Evolutionary conservation across 768 basidiomycete species (phyloP), one percentile per base, ranked within the genome.

Genomic region (Psilocybe subaeruginosa): DNA sequence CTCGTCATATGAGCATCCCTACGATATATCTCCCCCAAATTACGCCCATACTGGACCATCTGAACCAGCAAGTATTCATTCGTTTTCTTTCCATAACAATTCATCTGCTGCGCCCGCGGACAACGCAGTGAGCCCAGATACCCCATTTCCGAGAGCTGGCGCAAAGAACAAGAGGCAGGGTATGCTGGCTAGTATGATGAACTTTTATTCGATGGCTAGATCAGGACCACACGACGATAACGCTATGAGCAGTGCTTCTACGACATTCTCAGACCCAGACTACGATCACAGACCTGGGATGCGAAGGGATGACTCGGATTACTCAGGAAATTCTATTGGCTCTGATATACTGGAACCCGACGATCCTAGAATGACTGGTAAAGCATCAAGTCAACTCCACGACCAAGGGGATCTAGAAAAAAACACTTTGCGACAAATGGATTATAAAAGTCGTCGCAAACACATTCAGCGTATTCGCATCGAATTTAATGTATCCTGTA

Each of bases 401-500:
- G 88, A 89, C 66, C 79, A 80, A 7, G 84, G 85, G 31, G 89
- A 89, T 60, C 72, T 87, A 16, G 87, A 88, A 72, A 84, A 80
- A 61, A 83, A 87, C 56, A 78, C 77, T 48, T 76, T 90, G 39
- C 82, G 83, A 50, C 79, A 81, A 62, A 88, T 90, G 87, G 84
- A 83, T 68, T 91, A 91, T 70, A 83, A 82, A 66, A 73, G 83
- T 48, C 85, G 89, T 37, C 80, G 87, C 66, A 91, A 90, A 70
- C 82, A 87, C 64, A 78, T 83, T 8, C 84, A 83, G 71, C 82
- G 83, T 23, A 81, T 86, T 61, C 85, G 79, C 59, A 92, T 92
- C 58, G 86, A 91, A 66, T 91, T 88, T 70, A 92, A 92, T 66
- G 78, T 92, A 54, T 84, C 87, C 37, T 86, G 91, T 91, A 70